phyloP scores from a whole-genome alignment of 257 asterid species.

The Sherardia arvensis region DNA sequence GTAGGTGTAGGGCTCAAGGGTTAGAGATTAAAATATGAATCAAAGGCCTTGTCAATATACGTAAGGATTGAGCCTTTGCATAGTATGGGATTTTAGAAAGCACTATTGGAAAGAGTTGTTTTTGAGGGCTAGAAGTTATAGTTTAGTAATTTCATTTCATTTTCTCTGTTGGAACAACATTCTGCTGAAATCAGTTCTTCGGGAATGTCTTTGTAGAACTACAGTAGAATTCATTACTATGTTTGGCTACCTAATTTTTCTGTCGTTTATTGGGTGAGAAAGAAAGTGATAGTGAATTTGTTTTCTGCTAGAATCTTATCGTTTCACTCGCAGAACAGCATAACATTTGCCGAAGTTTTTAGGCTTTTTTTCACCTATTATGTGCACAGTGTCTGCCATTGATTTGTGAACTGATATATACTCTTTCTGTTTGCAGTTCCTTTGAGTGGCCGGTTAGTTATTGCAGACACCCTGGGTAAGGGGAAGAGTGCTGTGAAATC shows the following conservation, averaged over 20 bases:
- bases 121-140: neutral
- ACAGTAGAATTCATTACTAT: neutral
- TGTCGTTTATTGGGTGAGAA: neutral
- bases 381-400: neutral
- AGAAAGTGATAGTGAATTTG: neutral
- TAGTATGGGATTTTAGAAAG: neutral
- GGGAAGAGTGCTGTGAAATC: constrained; percentile 24
- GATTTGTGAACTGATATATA: constrained; percentile 2
- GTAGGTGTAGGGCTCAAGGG: neutral
- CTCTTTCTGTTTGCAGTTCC: constrained; percentile 23
- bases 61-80: neutral
- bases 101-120: neutral
- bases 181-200: neutral
- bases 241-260: neutral
- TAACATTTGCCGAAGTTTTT: neutral
- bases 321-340: neutral
- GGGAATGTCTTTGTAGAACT: neutral
- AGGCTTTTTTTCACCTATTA: neutral
- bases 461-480: constrained; percentile 38
- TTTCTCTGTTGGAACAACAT: neutral
- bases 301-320: neutral
- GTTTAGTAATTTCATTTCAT: neutral
- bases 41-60: neutral
- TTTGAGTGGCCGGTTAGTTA: constrained; percentile 36
- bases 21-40: neutral